Evolutionary conservation across 352 stramenopile species (phyloP), one percentile per base, ranked within the genome.

Genomic region (Globisporangium splendens): DNA sequence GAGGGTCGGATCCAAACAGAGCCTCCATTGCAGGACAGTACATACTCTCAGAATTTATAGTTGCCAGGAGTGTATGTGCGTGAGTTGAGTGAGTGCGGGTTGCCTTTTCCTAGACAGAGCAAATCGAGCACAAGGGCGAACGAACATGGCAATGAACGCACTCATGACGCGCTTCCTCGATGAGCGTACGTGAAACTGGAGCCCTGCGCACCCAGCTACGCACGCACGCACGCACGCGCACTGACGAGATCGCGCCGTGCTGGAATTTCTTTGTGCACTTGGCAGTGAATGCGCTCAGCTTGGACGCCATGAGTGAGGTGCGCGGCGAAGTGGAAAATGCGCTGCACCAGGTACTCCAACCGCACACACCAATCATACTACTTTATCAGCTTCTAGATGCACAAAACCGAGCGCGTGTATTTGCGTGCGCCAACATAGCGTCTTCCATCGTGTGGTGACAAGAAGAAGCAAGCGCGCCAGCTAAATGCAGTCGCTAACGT

Each of bases 251-350:
- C n/a, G n/a, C n/a, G n/a, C n/a, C n/a, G n/a, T n/a, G n/a, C n/a
- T n/a, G n/a, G n/a, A n/a, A n/a, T n/a, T n/a, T n/a, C n/a, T n/a
- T n/a, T n/a, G 28, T 8, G 28, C 28, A 35, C 7, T 35, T 10
- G 28, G 8, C 46, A 86, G 79, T 89, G 54, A 74, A 71, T 28
- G 48, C 66, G 11, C 65, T 74, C 22, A 72, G 84, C 46, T 54
- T 56, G 11, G 74, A 86, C 49, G 84, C 74, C 54, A 66, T 78
- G 20, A 74, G 68, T 14, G 71, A 74, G 50, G 79, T 83, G 44
- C 85, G 66, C 1, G 79, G 79, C 5, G 77, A 88, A 57, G 65
- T 89, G 63, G 79, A 89, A 59, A 89, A 87, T 63, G 64, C 72
- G 18, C 68, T 89, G 18, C 79, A 89, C 50, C 73, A 87, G 72